Evolutionary conservation across 1,284 basidiomycete species (phyloP).

Genomic region (Gomphus bonarii): DNA sequence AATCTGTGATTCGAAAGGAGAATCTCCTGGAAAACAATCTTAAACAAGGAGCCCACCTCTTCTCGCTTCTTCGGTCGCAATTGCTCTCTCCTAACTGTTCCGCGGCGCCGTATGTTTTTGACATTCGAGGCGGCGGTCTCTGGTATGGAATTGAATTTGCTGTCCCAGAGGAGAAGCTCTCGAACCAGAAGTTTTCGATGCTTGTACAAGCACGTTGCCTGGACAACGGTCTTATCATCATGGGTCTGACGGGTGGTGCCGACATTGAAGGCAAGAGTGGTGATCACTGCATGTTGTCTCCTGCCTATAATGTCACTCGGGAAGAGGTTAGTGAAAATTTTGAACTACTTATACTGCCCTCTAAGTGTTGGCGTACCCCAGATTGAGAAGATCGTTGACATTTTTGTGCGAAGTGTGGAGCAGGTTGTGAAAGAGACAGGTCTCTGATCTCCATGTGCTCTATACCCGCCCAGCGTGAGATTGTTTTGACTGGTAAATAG

Average conservation of each 20-base stretch:
- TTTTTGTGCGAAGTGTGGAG: constrained; percentile 53
- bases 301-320: constrained; percentile 63
- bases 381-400: constrained; percentile 45
- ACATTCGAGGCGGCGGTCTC: constrained; percentile 68
- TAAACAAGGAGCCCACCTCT: constrained; percentile 51
- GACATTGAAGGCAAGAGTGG: constrained; percentile 61
- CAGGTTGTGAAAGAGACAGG: constrained; percentile 35
- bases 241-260: constrained; percentile 65
- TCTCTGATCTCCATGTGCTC: not conserved
- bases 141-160: constrained; percentile 77
- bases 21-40: constrained; percentile 60
- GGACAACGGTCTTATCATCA: constrained; percentile 53
- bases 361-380: not conserved
- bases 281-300: constrained; percentile 58
- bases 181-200: constrained; percentile 42
- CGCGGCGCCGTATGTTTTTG: constrained; percentile 57
- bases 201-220: constrained; percentile 56
- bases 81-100: constrained; percentile 43
- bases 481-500: not conserved
- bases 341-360: not conserved
- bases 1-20: constrained; percentile 58
- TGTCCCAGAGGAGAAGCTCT: constrained; percentile 24
- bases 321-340: constrained; percentile 30
- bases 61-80: constrained; percentile 40
- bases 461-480: not conserved